A percentile compares a stretch with the other conserved stretches of the same genome.
Conservation (phyloP, 345 rosid genomes). For the Brassica nigra region DNA sequence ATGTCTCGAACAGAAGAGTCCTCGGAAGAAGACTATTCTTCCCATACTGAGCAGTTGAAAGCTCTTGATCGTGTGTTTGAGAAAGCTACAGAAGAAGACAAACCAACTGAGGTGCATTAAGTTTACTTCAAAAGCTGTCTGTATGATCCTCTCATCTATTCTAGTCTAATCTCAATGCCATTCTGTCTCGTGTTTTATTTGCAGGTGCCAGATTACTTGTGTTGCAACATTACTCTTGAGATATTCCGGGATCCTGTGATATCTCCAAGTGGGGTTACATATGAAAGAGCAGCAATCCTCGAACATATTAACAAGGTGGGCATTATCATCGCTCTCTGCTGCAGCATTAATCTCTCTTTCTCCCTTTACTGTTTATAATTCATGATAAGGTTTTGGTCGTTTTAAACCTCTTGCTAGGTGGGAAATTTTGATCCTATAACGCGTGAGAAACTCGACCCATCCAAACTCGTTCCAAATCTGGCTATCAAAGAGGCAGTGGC, state of each 20-base stretch:
- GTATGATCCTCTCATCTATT: background rate
- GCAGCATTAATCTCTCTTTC: background rate
- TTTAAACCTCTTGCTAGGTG: constrained; percentile 50
- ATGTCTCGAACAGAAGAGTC: constrained; percentile 57
- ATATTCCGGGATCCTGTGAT: constrained; percentile 88
- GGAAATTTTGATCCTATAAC: constrained; percentile 91
- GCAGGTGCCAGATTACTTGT: constrained; percentile 89
- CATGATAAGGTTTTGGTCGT: constrained; percentile 5
- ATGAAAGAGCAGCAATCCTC: constrained; percentile 85
- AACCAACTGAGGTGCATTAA: constrained; percentile 57
- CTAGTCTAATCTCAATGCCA: background rate
- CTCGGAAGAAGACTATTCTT: constrained; percentile 45
- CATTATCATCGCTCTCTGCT: background rate
- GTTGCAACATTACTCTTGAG: constrained; percentile 89
- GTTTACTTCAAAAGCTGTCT: background rate
- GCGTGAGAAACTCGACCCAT: constrained; percentile 54
- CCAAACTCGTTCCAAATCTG: constrained; percentile 69
- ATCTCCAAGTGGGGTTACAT: constrained; percentile 83
- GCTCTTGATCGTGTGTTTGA: constrained; percentile 60
- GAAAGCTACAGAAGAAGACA: constrained; percentile 71
- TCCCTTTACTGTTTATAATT: background rate
- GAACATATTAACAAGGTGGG: constrained; percentile 82
- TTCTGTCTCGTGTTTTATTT: background rate
- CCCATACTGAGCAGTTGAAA: constrained; percentile 50
- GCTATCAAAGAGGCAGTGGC: constrained; percentile 90